phyloP scores from a whole-genome alignment of 176 grass and related monocot genomes.

The Thalia dealbata region DNA sequence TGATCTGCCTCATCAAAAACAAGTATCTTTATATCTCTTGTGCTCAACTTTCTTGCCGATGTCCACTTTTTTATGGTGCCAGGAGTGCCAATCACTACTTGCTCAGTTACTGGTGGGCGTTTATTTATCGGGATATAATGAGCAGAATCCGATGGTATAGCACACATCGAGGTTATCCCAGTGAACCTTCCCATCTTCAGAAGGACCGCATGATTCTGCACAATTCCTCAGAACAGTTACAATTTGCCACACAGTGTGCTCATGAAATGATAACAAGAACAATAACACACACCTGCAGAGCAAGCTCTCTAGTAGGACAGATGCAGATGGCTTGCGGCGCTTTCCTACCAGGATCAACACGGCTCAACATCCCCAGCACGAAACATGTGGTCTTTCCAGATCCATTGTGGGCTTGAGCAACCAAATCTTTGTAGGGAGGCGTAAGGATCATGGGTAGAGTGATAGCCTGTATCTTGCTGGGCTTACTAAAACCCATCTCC shows the following conservation, averaged over 20 bases:
- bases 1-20: conserved; percentile 84
- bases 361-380: conserved; percentile 92
- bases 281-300: conserved; percentile 42
- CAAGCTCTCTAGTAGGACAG: conserved; percentile 89
- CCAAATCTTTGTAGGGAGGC: conserved; percentile 72
- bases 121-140: conserved; percentile 45
- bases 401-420: conserved; percentile 90
- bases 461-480: conserved; percentile 76
- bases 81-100: conserved; percentile 87
- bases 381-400: conserved; percentile 96
- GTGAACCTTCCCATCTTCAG: conserved; percentile 81
- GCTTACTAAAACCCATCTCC: conserved; percentile 80
- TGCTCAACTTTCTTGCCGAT: conserved; percentile 41
- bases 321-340: conserved; percentile 80
- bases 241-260: background rate
- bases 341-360: conserved; percentile 50
- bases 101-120: conserved; percentile 46
- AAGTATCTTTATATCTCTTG: conserved; percentile 64
- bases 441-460: conserved; percentile 92
- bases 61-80: conserved; percentile 84
- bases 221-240: conserved; percentile 9
- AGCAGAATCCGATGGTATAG: conserved; percentile 39
- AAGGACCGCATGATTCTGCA: conserved; percentile 73
- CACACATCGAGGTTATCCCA: conserved; percentile 61
- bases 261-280: background rate